These are phyloP conservation scores for Phytopythium sindhum DNA, from an alignment of 352 stramenopile species.

Conservation along the genomic window DNA sequence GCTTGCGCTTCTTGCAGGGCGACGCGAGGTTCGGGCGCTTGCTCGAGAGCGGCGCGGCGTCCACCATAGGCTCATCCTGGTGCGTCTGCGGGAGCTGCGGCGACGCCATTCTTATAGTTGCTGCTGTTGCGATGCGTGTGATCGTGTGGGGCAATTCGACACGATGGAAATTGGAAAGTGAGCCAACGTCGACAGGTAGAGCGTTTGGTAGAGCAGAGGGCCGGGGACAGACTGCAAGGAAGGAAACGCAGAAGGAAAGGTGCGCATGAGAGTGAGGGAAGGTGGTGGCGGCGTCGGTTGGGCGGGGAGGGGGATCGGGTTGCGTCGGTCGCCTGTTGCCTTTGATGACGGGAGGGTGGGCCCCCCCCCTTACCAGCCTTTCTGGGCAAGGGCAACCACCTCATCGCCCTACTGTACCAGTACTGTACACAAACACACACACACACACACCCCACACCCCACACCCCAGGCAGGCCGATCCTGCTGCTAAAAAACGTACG, in stretches of 20 bases:
- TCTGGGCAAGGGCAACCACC: background rate
- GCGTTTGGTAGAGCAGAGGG: conserved; percentile 1
- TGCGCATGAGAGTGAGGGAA: background rate
- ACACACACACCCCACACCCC: too few relatives aligned
- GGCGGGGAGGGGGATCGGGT: background rate
- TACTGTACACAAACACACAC: background rate
- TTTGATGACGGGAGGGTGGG: background rate
- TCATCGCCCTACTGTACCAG: background rate
- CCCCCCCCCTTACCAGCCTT: too few relatives aligned
- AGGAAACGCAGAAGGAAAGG: background rate
- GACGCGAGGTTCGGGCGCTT: conserved; percentile 39
- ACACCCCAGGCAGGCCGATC: too few relatives aligned
- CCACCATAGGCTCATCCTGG: conserved; percentile 18
- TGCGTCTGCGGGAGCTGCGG: conserved; percentile 15
- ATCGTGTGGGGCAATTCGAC: background rate
- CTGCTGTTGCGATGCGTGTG: conserved; percentile 1
- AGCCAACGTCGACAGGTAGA: background rate
- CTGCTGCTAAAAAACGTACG: too few relatives aligned
- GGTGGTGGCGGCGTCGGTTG: background rate
- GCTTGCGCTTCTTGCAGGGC: conserved; percentile 43
- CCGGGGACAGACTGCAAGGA: background rate
- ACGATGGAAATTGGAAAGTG: conserved; percentile 24
- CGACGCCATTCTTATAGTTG: conserved; percentile 20
- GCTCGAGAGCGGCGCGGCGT: conserved; percentile 15
- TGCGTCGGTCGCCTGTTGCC: background rate